Evolutionary conservation across 257 asterid genomes (phyloP), one percentile per base, ranked within the genome.

Genomic region (Haberlea rhodopensis): DNA sequence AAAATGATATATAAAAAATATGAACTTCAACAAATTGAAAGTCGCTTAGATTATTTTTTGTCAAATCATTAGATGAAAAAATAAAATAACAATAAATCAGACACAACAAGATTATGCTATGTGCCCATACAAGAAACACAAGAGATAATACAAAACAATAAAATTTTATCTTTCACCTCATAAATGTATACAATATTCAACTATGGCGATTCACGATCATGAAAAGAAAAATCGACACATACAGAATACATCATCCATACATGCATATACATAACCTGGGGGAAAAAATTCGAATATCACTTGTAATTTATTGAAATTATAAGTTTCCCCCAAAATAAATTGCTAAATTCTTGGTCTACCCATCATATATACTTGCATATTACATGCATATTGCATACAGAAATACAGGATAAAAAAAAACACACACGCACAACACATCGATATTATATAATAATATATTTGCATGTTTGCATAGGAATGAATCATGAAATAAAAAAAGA

Each of bases 391-490:
- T 37, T 10, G 2, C 46, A 10, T 2, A 11, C 5, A 37, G 48
- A 40, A 40, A 11, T 2, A 40, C 48, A 40, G 6, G 48, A 40
- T 13, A 40, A 32, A 32, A 32, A 0, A 37, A 37, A n/a, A n/a
- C n/a, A n/a, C n/a, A n/a, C n/a, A 37, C 32, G 6, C 32, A 28
- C 32, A 28, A 28, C 32, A 28, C 32, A 13, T 37, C n/a, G 15
- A 15, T 43, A 13, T 4, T 43, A n/a, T 43, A 43, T 43, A 43
- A 15, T 1, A 26, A 34, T 19, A 16, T n/a, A 55, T 31, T 8
- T 56, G 57, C 75, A 68, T 73, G 71, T 59, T 62, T 51, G 34
- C 29, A 24, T 48, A n/a, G 61, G 29, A 63, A n/a, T n/a, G n/a
- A n/a, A 21, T 16, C 32, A 56, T 27, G 13, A 34, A 23, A 40